phyloP scores from a whole-genome alignment of 106 monocot genomes.

The Narthecium ossifragum region DNA sequence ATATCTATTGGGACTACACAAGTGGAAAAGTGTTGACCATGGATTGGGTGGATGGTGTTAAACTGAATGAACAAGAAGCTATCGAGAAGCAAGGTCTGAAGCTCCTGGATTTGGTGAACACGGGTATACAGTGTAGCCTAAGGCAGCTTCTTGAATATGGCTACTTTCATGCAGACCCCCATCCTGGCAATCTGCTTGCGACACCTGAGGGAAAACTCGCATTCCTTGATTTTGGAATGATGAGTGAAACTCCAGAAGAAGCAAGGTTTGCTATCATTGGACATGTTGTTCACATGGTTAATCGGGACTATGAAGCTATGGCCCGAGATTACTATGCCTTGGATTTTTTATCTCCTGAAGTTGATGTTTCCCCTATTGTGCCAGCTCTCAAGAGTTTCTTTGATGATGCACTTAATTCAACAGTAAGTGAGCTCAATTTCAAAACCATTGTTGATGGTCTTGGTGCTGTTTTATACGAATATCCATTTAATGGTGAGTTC shows the following conservation, averaged over 20 bases:
- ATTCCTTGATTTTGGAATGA: conserved; percentile 99
- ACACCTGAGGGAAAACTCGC: conserved; percentile 96
- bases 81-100: conserved; percentile 93
- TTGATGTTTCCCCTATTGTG: conserved; percentile 97
- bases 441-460: conserved; percentile 94
- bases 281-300: conserved; percentile 99
- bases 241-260: conserved; percentile 97
- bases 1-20: conserved; percentile 99
- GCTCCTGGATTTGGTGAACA: conserved; percentile 84
- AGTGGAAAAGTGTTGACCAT: conserved; percentile 95
- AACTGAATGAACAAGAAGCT: conserved; percentile 88
- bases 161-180: conserved; percentile 98
- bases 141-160: conserved; percentile 97
- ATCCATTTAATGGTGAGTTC: conserved; percentile 90
- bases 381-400: conserved; percentile 88
- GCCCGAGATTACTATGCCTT: conserved; percentile 95
- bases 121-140: conserved; percentile 93
- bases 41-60: conserved; percentile 97
- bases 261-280: conserved; percentile 95
- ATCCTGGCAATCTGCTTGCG: conserved; percentile 96
- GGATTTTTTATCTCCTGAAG: conserved; percentile 79
- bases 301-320: conserved; percentile 99
- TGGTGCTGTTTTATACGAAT: conserved; percentile 90
- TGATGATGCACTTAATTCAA: conserved; percentile 92
- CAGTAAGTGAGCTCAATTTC: conserved; percentile 95